Evolutionary conservation across 495 filamentous ascomycete genomes (phyloP), one percentile per base, ranked within the genome.

Genomic region (Hypoxylon perforatum): DNA sequence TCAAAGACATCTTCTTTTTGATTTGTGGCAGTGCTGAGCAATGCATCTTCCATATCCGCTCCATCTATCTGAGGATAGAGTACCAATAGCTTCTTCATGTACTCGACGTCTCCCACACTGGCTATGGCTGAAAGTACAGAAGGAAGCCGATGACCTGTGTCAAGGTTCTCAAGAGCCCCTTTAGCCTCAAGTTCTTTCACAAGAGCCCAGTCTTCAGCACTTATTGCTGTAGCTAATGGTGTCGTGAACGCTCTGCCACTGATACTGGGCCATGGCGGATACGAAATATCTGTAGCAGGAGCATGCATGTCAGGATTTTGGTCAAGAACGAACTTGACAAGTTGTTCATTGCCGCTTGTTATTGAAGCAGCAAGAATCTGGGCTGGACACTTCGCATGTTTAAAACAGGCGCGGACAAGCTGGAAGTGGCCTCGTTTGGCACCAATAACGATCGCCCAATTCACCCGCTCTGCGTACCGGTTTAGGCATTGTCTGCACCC

Each of bases 171-270:
- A 18, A 67, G 44, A 0, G 54, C 58, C 1, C 54, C 54, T 45
- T 46, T 11, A 21, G 14, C 38, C 33, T 68, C 59, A 30, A 68
- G 48, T 0, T 0, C 44, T 15, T 7, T 39, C 3, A 63, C 44
- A 0, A 67, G 47, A 8, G 3, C 11, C 3, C 38, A 19, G 14
- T 63, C 18, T 6, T 4, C 10, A 28, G 33, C 33, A 0, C 25
- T 19, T 14, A 68, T 59, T 21, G 65, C 65, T 10, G 54, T 53
- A 1, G 65, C 58, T 17, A 68, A 33, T n/a, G 64, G 59, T 15
- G 65, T 58, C 22, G 23, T 15, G 46, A 47, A 0, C 9, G 15
- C 1, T 14, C 17, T 3, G 4, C 11, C 14, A 1, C n/a, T 7
- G 18, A 21, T n/a, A 19, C 3, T 17, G 11, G 38, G 1, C 49